phyloP scores from a whole-genome alignment of 2,329 filamentous ascomycete species.

The Ophiostoma sp. region DNA sequence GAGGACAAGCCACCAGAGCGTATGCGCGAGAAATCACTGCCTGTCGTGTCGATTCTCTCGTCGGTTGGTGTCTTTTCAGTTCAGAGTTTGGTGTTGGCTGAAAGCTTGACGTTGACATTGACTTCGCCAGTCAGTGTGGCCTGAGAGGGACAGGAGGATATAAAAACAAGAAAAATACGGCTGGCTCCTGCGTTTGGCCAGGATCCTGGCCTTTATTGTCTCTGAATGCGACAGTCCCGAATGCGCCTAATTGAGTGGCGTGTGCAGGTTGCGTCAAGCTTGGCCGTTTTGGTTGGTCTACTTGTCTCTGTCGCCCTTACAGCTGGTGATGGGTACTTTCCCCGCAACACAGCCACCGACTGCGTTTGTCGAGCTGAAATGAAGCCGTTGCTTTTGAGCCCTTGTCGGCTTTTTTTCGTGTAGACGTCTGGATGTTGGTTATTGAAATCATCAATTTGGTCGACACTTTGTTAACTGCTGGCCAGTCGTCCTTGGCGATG shows the following conservation, averaged over 20 bases:
- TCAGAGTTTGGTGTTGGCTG: background rate
- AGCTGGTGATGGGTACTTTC: background rate
- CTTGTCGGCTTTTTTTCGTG: background rate
- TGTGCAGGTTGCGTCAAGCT: background rate
- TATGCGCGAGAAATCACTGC: background rate
- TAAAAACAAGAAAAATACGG: background rate
- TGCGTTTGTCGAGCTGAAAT: background rate
- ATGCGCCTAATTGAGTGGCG: constrained; percentile 18
- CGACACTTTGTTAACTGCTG: background rate
- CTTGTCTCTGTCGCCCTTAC: background rate
- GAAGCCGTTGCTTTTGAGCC: background rate
- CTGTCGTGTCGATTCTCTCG: background rate
- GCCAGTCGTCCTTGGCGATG: background rate
- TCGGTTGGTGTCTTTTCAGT: background rate
- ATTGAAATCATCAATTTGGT: no score
- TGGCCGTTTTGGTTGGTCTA: constrained; percentile 1
- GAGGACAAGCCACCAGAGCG: background rate
- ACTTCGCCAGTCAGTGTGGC: no score
- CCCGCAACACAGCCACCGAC: constrained; percentile 4
- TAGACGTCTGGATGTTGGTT: background rate
- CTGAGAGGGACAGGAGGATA: background rate
- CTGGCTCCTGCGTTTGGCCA: constrained; percentile 2
- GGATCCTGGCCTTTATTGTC: constrained; percentile 16
- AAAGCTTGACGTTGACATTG: background rate
- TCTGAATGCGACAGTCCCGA: background rate